These are phyloP conservation scores for Fusarium tupiense DNA, from an alignment of 2,329 filamentous ascomycete species.

Conservation along the genomic window DNA sequence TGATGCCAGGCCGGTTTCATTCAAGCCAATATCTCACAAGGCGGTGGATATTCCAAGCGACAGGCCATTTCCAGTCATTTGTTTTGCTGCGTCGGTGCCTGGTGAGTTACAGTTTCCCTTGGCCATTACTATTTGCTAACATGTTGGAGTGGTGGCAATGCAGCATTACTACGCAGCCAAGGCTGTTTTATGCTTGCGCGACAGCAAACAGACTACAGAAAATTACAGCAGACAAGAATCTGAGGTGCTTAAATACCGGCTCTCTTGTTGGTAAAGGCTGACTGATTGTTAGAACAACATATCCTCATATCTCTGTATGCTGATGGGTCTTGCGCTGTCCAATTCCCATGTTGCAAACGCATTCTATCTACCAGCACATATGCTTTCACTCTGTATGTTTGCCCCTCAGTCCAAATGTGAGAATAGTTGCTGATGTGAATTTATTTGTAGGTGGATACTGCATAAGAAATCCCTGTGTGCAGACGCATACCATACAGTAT, in stretches of 20 bases:
- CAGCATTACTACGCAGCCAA: slow-evolving; percentile 10
- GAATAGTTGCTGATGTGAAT: not conserved
- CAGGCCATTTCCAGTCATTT: not conserved
- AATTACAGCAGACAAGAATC: not conserved
- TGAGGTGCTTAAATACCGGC: not conserved
- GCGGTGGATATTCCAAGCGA: accelerated
- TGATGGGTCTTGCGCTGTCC: not conserved
- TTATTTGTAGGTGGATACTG: not conserved
- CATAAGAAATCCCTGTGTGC: not conserved
- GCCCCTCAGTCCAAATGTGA: accelerated
- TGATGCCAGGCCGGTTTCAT: not conserved
- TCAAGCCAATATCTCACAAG: not conserved
- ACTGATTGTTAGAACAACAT: not conserved
- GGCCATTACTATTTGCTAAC: accelerated
- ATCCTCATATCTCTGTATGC: not conserved
- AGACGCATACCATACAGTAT: not conserved
- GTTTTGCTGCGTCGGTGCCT: not conserved
- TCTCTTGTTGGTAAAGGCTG: not conserved
- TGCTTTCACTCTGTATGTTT: not conserved
- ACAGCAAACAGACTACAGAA: no score
- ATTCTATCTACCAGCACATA: slow-evolving; percentile 4
- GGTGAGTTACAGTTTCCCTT: not conserved
- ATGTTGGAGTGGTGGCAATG: not conserved
- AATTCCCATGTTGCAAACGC: not conserved
- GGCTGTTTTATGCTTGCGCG: not conserved